phyloP scores from a whole-genome alignment of 2,329 filamentous ascomycete genomes.

The Xylaria sp. region DNA sequence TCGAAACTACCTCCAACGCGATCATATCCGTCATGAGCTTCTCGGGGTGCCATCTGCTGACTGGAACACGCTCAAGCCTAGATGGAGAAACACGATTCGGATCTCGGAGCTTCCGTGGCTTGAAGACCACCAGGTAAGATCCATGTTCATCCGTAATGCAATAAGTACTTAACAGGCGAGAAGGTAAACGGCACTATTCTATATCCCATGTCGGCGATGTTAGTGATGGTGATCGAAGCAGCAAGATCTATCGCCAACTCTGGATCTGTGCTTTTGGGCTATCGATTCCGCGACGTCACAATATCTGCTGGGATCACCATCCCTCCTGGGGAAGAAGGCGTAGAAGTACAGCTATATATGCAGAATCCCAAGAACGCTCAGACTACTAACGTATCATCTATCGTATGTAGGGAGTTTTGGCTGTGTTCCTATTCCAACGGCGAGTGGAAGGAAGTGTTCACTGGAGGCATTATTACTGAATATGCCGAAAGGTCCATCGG shows the following conservation, averaged over 20 bases:
- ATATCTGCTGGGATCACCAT: background rate
- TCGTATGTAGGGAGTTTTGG: background rate
- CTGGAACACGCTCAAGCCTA: slow-evolving; percentile 42
- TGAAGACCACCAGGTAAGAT: slow-evolving; percentile 44
- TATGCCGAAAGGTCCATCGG: background rate
- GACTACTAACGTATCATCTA: background rate
- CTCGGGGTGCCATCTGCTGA: slow-evolving; percentile 27
- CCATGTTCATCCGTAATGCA: background rate
- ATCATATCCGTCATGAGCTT: background rate
- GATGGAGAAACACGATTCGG: slow-evolving; percentile 50
- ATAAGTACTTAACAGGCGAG: background rate
- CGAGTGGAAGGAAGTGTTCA: background rate
- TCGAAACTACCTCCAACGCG: slow-evolving; percentile 15
- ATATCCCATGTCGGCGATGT: background rate
- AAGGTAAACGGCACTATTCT: background rate
- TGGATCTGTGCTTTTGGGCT: background rate
- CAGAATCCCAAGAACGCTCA: background rate
- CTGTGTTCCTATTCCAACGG: background rate
- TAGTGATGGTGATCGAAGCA: background rate
- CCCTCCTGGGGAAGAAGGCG: background rate
- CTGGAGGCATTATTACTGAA: background rate
- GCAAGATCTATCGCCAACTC: background rate
- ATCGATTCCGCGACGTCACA: background rate
- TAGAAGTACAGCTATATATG: background rate
- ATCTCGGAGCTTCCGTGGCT: slow-evolving; percentile 52